Evolutionary conservation across 2,329 filamentous ascomycete genomes (phyloP), one percentile per base, ranked within the genome.

Genomic region (Trichophaea hybrida): DNA sequence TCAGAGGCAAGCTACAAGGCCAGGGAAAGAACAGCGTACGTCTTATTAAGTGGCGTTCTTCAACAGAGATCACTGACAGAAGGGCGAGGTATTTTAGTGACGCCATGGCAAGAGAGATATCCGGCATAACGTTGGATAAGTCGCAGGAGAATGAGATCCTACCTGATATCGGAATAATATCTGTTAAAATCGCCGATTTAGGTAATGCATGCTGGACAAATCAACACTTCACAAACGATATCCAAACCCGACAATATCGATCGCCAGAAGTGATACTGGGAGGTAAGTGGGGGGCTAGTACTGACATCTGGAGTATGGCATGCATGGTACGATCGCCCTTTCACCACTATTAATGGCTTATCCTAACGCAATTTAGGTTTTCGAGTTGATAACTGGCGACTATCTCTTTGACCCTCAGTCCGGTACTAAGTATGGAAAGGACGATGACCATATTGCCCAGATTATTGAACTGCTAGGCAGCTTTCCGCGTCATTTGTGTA

Each of bases 281-380:
- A 43, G 83, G 89, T 2, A 97, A 97, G 76, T 98, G 93, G 93
- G 93, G 93, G 67, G 93, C 93, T n/a, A 97, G 91, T 71, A 97
- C 93, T 1, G 93, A 98, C 73, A 87, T 97, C 6, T 98, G 93
- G 93, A 97, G 91, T 74, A 98, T 98, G 93, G 90, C 93, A 61
- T 87, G 87, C 67, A 98, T 98, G 93, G 93, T 97, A 78, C 69
- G 82, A 70, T 57, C 40, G 46, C 31, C 50, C 52, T 58, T 58
- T 49, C 5, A 46, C 1, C 33, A 7, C 33, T 6, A 35, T 24
- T 8, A 24, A 24, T 10, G 8, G 44, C 2, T 15, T 43, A 38
- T 43, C 10, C 46, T 15, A 59, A 38, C 34, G 58, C 17, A 32
- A 40, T 44, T 12, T 70, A 97, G 91, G 85, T 91, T 13, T 98